A percentile compares a stretch with the other conserved stretches of the same genome.
These are phyloP conservation scores for Solanum rostratum DNA, from an alignment of 257 asterid genomes.

Conservation along the genomic window DNA sequence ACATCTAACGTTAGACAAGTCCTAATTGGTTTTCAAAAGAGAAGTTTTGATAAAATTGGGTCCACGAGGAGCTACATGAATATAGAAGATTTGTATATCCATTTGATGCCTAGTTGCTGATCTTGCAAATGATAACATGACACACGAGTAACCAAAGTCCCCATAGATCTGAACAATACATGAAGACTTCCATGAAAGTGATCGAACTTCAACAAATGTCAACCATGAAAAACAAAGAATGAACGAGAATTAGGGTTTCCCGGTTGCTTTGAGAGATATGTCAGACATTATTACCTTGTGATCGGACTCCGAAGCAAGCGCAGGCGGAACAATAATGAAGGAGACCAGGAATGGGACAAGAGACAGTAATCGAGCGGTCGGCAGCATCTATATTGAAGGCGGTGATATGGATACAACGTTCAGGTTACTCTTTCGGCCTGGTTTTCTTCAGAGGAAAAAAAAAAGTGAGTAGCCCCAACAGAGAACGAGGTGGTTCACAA, in stretches of 20 bases:
- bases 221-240: not conserved
- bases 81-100: not conserved
- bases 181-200: not conserved
- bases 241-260: not conserved
- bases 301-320: conserved; percentile 9
- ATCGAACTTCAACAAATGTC: not conserved
- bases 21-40: not conserved
- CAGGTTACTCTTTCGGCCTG: not conserved
- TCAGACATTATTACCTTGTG: conserved; percentile 4
- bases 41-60: not conserved
- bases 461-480: not conserved
- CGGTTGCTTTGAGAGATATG: not conserved
- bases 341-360: not conserved
- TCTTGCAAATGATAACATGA: not conserved
- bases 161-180: not conserved
- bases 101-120: not conserved
- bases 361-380: not conserved
- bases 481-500: not conserved
- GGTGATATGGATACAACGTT: not conserved
- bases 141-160: not conserved
- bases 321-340: not conserved
- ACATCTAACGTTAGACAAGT: not conserved
- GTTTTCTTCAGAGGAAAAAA: not conserved
- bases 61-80: not conserved
- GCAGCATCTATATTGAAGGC: not conserved